Evolutionary conservation across 306 rosid genomes (phyloP).

Genomic region (Begonia peltatifolia): DNA sequence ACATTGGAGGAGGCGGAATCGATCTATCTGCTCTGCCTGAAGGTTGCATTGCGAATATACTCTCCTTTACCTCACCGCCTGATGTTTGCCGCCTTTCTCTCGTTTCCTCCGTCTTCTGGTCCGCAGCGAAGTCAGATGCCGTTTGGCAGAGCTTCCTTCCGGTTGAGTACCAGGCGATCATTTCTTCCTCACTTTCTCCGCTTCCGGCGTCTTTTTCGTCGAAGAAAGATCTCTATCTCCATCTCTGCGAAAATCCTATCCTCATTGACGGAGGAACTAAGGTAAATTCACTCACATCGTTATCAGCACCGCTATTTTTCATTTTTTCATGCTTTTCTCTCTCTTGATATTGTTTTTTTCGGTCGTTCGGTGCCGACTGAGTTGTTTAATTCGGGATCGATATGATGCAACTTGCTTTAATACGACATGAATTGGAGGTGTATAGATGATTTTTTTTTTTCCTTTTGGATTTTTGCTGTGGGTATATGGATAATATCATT

Average conservation of each 20-base stretch:
- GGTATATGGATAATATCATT: too few relatives aligned
- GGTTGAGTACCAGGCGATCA: conserved; percentile 13
- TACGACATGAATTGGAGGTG: too few relatives aligned
- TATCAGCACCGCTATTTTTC: too few relatives aligned
- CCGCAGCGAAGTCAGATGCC: conserved; percentile 65
- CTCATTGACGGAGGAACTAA: conserved; percentile 39
- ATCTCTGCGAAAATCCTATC: conserved; percentile 34
- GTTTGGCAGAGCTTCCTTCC: conserved; percentile 72
- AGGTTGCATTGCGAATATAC: conserved; percentile 47
- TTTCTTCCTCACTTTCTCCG: conserved; percentile 2
- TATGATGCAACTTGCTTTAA: too few relatives aligned
- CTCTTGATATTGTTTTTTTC: too few relatives aligned
- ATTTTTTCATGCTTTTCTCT: too few relatives aligned
- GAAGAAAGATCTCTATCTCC: conserved; percentile 43
- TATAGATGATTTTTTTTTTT: too few relatives aligned
- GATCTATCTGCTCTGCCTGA: conserved; percentile 39
- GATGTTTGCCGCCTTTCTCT: conserved; percentile 40
- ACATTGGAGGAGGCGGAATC: not conserved
- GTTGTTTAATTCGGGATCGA: too few relatives aligned
- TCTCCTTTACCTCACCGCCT: conserved; percentile 49
- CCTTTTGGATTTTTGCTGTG: too few relatives aligned
- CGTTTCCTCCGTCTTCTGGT: conserved; percentile 43
- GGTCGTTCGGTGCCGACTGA: too few relatives aligned
- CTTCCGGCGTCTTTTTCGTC: conserved; percentile 8
- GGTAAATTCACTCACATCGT: conserved; percentile 20